Conservation (phyloP, 441 rosid species). For the Bruguiera hainesii region DNA sequence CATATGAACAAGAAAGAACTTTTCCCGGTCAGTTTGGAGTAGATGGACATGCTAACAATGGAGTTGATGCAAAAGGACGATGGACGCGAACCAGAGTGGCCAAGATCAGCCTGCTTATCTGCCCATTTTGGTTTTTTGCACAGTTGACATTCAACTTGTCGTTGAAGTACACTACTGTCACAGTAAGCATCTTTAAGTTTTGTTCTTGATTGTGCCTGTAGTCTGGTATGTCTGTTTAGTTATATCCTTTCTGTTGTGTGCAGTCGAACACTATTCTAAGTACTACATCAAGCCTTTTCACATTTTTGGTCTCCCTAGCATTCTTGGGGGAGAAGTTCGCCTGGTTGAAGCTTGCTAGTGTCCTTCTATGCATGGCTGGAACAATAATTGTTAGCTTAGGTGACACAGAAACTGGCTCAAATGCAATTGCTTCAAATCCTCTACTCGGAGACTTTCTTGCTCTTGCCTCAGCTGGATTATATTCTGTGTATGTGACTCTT, state of each 20-base stretch:
- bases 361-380: slow-evolving; percentile 93
- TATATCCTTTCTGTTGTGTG: slow-evolving; percentile 25
- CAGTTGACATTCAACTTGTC: slow-evolving; percentile 89
- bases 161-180: slow-evolving; percentile 84
- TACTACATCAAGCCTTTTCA: slow-evolving; percentile 88
- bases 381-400: slow-evolving; percentile 86
- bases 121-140: slow-evolving; percentile 96
- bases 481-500: slow-evolving; percentile 83
- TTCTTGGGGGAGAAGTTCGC: slow-evolving; percentile 86
- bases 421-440: slow-evolving; percentile 55
- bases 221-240: slow-evolving; percentile 9
- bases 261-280: slow-evolving; percentile 96
- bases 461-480: slow-evolving; percentile 69
- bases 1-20: slow-evolving; percentile 25
- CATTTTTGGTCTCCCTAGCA: slow-evolving; percentile 70
- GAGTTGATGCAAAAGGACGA: slow-evolving; percentile 71
- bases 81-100: slow-evolving; percentile 88
- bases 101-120: slow-evolving; percentile 67
- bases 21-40: slow-evolving; percentile 26
- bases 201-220: slow-evolving; percentile 6
- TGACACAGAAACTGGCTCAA: slow-evolving; percentile 51
- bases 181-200: slow-evolving; percentile 45
- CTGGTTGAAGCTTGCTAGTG: slow-evolving; percentile 83
- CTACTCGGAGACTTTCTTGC: slow-evolving; percentile 80
- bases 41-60: slow-evolving; percentile 22